These are phyloP conservation scores for Hondaea fermentalgiana DNA, from an alignment of 108 stramenopile species.

Conservation along the genomic window DNA sequence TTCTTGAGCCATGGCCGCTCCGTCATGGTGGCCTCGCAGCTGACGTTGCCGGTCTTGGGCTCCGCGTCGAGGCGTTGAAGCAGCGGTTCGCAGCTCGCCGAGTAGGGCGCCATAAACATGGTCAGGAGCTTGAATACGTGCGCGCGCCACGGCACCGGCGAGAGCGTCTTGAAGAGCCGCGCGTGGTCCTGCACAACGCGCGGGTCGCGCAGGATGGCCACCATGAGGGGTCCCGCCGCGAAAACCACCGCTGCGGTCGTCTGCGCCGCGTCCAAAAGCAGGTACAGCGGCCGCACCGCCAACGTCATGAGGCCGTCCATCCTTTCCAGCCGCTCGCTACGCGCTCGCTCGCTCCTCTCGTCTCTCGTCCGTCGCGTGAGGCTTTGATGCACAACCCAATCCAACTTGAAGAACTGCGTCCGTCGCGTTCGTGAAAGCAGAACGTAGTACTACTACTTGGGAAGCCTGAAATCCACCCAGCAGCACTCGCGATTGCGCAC, in stretches of 20 bases:
- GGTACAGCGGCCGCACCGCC: neutral
- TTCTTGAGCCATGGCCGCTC: neutral
- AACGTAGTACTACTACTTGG: too few species aligned
- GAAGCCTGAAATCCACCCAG: too few species aligned
- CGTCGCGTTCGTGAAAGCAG: too few species aligned
- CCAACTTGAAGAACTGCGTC: too few species aligned
- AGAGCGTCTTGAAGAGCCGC: neutral
- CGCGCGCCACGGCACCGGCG: neutral
- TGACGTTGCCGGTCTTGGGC: neutral
- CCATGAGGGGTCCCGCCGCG: neutral
- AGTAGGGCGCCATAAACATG: neutral
- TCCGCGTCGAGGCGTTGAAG: neutral
- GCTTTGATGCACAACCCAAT: too few species aligned
- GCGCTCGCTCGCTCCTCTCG: too few species aligned
- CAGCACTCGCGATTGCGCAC: too few species aligned
- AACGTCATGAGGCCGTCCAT: neutral
- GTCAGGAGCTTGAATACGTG: neutral
- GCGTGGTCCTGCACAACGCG: neutral
- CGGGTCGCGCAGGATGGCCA: neutral
- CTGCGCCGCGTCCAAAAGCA: neutral
- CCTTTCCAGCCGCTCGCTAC: neutral
- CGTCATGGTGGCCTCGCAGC: neutral
- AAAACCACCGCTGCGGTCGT: neutral
- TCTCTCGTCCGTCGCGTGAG: too few species aligned
- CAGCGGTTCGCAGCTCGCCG: neutral